Base-by-base conservation (phyloP, 129 eudicot species). In the Pittosporum tobira region DNA sequence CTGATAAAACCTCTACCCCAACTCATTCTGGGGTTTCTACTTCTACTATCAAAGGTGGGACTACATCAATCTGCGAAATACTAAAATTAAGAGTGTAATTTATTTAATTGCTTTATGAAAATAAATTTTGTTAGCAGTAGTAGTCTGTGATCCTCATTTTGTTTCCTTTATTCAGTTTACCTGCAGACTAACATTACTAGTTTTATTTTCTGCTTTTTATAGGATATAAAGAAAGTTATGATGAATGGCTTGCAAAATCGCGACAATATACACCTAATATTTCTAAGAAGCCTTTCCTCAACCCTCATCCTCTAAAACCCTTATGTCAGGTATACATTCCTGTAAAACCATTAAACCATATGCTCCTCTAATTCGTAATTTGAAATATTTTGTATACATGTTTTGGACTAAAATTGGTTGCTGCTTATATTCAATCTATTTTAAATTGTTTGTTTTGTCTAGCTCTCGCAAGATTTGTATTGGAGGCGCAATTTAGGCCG, bases 191-290 rank as follows among this genome's bases (percentile, higher is more conserved):
- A 14, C 23, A 23, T 24, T 6, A 16, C 19, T 34, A 29, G 3
- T 63, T 27, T 30, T 29, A 31, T 46, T 38, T 26, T 6, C 34
- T 37, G n/a, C 12, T 57, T 25, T n/a, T 53, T 38, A 37, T 68
- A 84, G 97, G 93, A 53, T 84, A 81, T 52, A 72, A 59, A 52
- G 84, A 82, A 55, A 18, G 73, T 28, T 81, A 63, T 62, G 59
- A 48, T 55, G 80, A 69, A 42, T 48, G 57, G 52, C n/a, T n/a
- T n/a, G n/a, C 70, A 45, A 84, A 78, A 59, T 40, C 77, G 0
- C 64, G 73, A 51, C 81, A 69, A 28, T 71, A 63, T 27, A 48
- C 81, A 6, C 64, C 83, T 59, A 65, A 70, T 63, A 48, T 63
- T 27, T 67, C 88, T 0, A 81, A 64, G 58, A n/a, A n/a, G n/a